phyloP scores from a whole-genome alignment of 75 land plant species.

The Sequoia sempervirens region DNA sequence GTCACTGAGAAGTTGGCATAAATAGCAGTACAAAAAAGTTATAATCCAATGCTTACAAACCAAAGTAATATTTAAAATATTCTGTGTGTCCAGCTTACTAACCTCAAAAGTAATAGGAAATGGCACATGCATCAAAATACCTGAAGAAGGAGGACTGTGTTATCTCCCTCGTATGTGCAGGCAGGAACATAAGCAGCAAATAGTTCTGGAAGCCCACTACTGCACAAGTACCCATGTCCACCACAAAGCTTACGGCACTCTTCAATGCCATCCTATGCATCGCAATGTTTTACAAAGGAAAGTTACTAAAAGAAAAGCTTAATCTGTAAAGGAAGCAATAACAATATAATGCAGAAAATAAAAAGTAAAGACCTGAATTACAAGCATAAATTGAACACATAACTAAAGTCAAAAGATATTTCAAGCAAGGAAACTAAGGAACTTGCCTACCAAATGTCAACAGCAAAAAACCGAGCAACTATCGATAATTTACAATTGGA shows the following conservation, averaged over 20 bases:
- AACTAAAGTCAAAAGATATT: not conserved
- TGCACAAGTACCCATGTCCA: conserved; percentile 94
- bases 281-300: conserved; percentile 1
- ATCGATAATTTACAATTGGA: not conserved
- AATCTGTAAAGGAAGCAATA: not conserved
- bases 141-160: conserved; percentile 82
- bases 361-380: not conserved
- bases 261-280: conserved; percentile 86
- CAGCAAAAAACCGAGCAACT: not conserved
- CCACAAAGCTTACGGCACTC: conserved; percentile 99
- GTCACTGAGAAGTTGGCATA: not conserved
- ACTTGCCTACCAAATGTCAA: not conserved
- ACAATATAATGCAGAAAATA: not conserved
- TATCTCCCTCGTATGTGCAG: conserved; percentile 98
- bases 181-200: conserved; percentile 98
- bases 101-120: not conserved
- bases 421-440: not conserved
- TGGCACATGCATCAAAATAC: conserved; percentile 21
- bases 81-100: not conserved
- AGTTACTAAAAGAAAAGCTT: conserved; percentile 4
- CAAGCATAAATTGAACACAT: not conserved
- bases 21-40: not conserved
- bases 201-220: conserved; percentile 95
- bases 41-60: not conserved
- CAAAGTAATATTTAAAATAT: not conserved